Base-by-base conservation (phyloP, 2,329 filamentous ascomycete genomes). In the Fusarium subtropicale region DNA sequence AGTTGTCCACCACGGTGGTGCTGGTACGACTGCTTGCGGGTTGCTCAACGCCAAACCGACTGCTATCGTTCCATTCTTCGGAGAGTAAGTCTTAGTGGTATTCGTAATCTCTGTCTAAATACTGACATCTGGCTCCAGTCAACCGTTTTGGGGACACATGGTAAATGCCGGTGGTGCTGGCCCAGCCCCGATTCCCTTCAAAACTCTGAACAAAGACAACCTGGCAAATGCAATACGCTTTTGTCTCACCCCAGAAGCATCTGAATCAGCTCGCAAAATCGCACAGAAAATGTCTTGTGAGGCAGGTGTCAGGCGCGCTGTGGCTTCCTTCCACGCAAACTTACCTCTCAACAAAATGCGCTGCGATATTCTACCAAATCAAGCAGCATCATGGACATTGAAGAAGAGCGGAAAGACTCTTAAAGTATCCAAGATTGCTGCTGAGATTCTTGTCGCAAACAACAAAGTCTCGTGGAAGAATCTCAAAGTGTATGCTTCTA, bases 51-150 rank as follows among this genome's bases (percentile, higher is more conserved):
- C 28, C 11, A 54, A 44, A 11, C 51, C 51, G 5, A 54, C 51
- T 4, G 11, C 38, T 2, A 44, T 54, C 10, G 16, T 54, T 4
- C 51, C 51, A 5, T 93, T 93, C 79, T 93, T 93, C 68, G 91
- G 91, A 22, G 69, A 55, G 52, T 48, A 11, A 30, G 52, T 30
- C 0, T 5, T 6, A 2, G 7, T 9, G 4, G 12, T 22, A 22
- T 7, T 20, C 6, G 8, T 0, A 10, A 5, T 12, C 4, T 38
- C 3, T 22, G 12, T 5, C 11, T 22, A 0, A 33, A 5, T 22
- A 33, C 20, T 31, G 6, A 36, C 9, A 18, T 26, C 3, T 50
- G 2, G 3, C 4, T 16, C 7, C 5, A 63, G 60, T 11, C 67
- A 73, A 30, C 67, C 59, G 0, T 72, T 73, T 4, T 73, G 69